Conservation (phyloP, 208 protist species). For the Trypanosoma rangeli region DNA sequence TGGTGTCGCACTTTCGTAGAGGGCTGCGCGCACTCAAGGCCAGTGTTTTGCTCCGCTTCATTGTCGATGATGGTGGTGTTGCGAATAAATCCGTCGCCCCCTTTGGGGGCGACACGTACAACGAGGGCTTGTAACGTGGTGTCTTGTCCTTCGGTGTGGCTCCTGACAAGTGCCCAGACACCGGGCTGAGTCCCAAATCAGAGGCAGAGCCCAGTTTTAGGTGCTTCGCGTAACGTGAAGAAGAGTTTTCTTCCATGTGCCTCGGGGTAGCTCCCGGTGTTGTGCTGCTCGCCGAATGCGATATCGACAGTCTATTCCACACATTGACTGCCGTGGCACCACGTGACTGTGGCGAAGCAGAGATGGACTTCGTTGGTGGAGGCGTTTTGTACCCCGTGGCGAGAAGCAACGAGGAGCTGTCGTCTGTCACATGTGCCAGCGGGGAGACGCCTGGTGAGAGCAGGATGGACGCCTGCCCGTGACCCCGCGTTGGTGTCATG, state of each 20-base stretch:
- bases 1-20: neutral
- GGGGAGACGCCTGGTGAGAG: constrained; percentile 17
- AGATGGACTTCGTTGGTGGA: neutral
- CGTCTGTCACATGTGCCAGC: constrained; percentile 6
- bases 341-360: neutral
- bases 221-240: neutral
- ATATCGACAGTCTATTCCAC: neutral
- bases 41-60: neutral
- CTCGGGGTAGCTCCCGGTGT: neutral
- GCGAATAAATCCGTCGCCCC: neutral
- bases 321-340: neutral
- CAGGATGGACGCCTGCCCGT: neutral
- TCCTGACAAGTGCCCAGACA: neutral
- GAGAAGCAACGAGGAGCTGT: constrained; percentile 18
- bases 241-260: neutral
- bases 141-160: neutral
- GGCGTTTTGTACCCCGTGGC: constrained; percentile 9
- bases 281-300: neutral
- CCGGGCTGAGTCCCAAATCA: neutral
- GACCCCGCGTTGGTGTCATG: neutral
- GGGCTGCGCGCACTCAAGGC: neutral
- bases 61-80: neutral
- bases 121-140: constrained; percentile 1
- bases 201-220: neutral
- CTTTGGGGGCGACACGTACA: neutral